Percentiles rank a stretch among this genome's conserved stretches.
These are phyloP conservation scores for Melanopsichium pennsylvanicum DNA, from an alignment of 1,284 basidiomycete species.

Conservation along the genomic window DNA sequence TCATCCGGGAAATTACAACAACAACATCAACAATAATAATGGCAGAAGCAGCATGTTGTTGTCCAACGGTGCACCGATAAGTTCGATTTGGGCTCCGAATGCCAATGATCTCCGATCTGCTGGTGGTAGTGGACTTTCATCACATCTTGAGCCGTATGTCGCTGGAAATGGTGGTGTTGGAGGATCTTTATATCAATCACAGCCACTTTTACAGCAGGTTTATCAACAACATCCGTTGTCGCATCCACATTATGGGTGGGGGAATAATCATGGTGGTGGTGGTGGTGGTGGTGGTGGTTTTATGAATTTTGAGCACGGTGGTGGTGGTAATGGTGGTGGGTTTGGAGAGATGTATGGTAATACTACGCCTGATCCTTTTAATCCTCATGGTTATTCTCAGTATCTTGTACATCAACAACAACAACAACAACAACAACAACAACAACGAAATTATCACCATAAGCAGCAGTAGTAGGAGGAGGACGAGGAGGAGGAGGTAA, in stretches of 20 bases:
- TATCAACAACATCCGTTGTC: slow-evolving; percentile 13
- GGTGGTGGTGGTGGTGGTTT: too few relatives aligned
- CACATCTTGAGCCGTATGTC: slow-evolving; percentile 20
- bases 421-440: slow-evolving; percentile 12
- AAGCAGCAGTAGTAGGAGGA: too few relatives aligned
- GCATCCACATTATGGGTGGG: too few relatives aligned
- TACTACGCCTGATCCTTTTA: slow-evolving; percentile 37
- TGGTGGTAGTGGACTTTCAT: slow-evolving; percentile 1
- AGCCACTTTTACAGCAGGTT: slow-evolving; percentile 11
- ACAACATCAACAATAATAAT: slow-evolving; percentile 4
- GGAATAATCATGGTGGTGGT: too few relatives aligned
- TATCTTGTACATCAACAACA: neutral
- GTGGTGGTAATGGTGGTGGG: neutral
- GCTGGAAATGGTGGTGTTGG: neutral
- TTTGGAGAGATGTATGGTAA: slow-evolving; percentile 20
- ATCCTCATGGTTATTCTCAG: slow-evolving; percentile 18
- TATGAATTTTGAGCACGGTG: too few relatives aligned
- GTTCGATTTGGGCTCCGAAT: slow-evolving; percentile 43
- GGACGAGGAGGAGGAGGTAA: too few relatives aligned
- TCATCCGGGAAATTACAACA: neutral
- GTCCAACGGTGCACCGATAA: slow-evolving; percentile 34
- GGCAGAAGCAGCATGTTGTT: too few relatives aligned
- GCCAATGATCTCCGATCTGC: slow-evolving; percentile 18
- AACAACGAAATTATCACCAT: too few relatives aligned
- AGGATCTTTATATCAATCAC: slow-evolving; percentile 19